Percentiles rank a stretch among this genome's conserved stretches.
Evolutionary conservation across 192 early-diverging fungal species (phyloP).

Genomic region (Geranomyces michiganensis): DNA sequence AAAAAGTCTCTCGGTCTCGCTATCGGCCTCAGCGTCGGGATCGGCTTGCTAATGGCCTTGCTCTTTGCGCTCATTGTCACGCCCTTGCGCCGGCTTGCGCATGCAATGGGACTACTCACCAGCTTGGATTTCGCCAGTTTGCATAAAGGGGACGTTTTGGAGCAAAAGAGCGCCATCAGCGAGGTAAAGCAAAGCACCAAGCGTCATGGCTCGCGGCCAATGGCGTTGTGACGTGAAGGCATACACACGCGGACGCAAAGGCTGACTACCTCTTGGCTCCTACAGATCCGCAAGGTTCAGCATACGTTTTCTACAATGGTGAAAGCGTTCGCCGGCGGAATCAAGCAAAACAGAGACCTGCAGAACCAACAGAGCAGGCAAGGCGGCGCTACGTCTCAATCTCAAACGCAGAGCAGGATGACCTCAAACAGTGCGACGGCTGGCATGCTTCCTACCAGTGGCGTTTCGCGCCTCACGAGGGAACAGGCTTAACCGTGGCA

Average conservation of each 20-base stretch:
- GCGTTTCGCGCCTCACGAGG: no score
- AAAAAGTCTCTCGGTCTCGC: not conserved
- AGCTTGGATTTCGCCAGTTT: slow-evolving; percentile 18
- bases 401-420: no score
- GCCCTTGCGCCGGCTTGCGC: slow-evolving; percentile 1
- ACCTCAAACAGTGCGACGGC: no score
- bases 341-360: slow-evolving; percentile 21
- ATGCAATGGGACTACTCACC: slow-evolving; percentile 10
- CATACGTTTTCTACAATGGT: slow-evolving; percentile 26
- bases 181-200: slow-evolving; percentile 16
- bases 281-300: slow-evolving; percentile 20
- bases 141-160: slow-evolving; percentile 5
- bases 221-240: no score
- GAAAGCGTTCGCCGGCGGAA: slow-evolving; percentile 24
- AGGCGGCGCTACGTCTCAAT: no score
- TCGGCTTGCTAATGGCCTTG: not conserved
- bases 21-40: slow-evolving; percentile 1
- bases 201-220: no score
- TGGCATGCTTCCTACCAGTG: no score
- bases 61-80: slow-evolving; percentile 8
- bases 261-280: no score
- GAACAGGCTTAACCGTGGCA: no score
- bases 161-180: not conserved
- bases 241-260: no score
- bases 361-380: no score